Conservation (phyloP, 2,329 filamentous ascomycete species). For the Dactylellina cionopaga region DNA sequence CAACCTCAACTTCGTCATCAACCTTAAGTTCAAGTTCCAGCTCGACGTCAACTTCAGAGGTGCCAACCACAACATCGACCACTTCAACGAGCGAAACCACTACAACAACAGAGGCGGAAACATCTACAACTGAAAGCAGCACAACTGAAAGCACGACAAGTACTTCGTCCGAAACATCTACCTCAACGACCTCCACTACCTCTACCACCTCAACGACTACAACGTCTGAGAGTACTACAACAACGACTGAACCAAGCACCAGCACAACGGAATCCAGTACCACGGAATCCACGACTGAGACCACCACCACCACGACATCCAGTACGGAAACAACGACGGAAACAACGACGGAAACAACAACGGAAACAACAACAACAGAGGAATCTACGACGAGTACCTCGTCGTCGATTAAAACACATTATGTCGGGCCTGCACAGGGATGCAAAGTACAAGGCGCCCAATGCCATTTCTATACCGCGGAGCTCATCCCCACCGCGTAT, state of each 20-base stretch:
- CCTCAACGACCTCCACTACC: neutral
- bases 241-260: neutral
- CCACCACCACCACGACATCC: neutral
- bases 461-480: slow-evolving; percentile 20
- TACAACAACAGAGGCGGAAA: neutral
- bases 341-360: slow-evolving; percentile 10
- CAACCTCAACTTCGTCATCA: neutral
- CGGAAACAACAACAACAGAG: neutral
- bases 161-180: neutral
- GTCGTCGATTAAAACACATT: slow-evolving; percentile 14
- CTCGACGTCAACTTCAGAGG: too few relatives aligned
- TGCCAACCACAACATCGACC: neutral
- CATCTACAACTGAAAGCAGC: neutral
- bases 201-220: neutral
- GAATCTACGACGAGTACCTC: slow-evolving; percentile 6
- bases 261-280: neutral
- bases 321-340: neutral
- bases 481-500: slow-evolving; percentile 31
- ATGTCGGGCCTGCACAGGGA: neutral
- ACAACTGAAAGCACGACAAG: neutral
- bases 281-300: neutral
- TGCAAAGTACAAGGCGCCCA: slow-evolving; percentile 22
- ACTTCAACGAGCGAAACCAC: neutral
- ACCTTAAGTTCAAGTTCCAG: neutral
- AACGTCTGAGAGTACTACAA: neutral